A percentile compares a stretch with the other conserved stretches of the same genome.
phyloP scores from a whole-genome alignment of 2,329 filamentous ascomycete species.

The Dactylonectria macrodidyma region DNA sequence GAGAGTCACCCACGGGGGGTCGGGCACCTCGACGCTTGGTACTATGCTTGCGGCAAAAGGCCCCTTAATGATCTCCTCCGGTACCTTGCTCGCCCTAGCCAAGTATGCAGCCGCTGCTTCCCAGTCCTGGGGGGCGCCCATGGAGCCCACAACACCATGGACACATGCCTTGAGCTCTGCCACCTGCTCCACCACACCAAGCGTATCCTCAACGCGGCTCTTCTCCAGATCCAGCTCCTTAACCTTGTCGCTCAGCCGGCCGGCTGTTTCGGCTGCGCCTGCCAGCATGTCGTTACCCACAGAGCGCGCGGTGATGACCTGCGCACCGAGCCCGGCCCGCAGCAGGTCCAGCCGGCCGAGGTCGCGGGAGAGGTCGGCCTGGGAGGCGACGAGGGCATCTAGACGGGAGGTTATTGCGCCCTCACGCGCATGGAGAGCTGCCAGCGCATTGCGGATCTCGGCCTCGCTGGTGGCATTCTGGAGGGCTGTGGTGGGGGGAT shows the following conservation, averaged over 20 bases:
- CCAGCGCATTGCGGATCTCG: slow-evolving; percentile 85
- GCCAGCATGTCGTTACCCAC: slow-evolving; percentile 94
- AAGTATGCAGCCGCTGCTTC: slow-evolving; percentile 95
- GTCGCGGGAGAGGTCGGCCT: slow-evolving; percentile 89
- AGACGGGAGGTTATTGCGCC: slow-evolving; percentile 80
- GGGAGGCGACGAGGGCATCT: slow-evolving; percentile 82
- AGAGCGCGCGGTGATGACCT: slow-evolving; percentile 85
- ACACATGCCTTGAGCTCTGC: slow-evolving; percentile 97
- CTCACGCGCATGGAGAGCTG: slow-evolving; percentile 83
- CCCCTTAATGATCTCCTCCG: slow-evolving; percentile 83
- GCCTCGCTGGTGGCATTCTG: slow-evolving; percentile 81
- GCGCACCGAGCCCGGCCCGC: slow-evolving; percentile 88
- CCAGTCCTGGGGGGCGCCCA: slow-evolving; percentile 99
- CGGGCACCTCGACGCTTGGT: slow-evolving; percentile 94
- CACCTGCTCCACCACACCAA: slow-evolving; percentile 95
- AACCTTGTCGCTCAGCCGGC: slow-evolving; percentile 88
- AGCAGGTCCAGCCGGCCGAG: slow-evolving; percentile 90
- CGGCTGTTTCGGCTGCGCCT: slow-evolving; percentile 86
- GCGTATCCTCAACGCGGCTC: slow-evolving; percentile 88
- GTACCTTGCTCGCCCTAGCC: slow-evolving; percentile 85
- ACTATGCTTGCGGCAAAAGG: slow-evolving; percentile 93
- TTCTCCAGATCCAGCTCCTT: slow-evolving; percentile 93
- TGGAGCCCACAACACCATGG: slow-evolving; percentile 92
- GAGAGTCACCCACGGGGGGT: slow-evolving; percentile 88
- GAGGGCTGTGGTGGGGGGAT: slow-evolving; percentile 58